Percentiles rank a stretch among this genome's conserved stretches.
These are phyloP conservation scores for Diaporthe capsici DNA, from an alignment of 2,329 filamentous ascomycete genomes.

Conservation along the genomic window DNA sequence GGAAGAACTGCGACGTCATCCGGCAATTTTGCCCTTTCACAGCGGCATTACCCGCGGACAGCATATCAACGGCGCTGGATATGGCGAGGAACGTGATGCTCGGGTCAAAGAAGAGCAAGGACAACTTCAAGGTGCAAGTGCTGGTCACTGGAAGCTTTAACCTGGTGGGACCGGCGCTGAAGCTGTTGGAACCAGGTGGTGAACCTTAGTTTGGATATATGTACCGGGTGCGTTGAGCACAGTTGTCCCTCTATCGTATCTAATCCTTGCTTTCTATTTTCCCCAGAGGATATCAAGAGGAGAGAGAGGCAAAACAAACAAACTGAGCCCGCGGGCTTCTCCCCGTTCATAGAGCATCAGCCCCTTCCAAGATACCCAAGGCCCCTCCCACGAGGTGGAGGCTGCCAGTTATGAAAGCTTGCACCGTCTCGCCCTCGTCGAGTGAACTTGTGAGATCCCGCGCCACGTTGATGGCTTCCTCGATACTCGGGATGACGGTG, in stretches of 20 bases:
- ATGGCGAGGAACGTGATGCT: constrained; percentile 32
- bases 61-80: constrained; percentile 38
- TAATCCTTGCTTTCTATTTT: constrained; percentile 9
- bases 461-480: constrained; percentile 67
- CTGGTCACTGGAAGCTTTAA: constrained; percentile 75
- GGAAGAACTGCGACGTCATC: constrained; percentile 39
- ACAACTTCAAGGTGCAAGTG: constrained; percentile 45
- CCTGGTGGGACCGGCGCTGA: constrained; percentile 69
- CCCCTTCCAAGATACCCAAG: constrained; percentile 50
- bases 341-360: constrained; percentile 45
- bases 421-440: constrained; percentile 52
- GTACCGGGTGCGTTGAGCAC: constrained; percentile 41
- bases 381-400: constrained; percentile 62
- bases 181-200: constrained; percentile 58
- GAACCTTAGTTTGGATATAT: constrained; percentile 43
- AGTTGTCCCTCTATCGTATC: neutral
- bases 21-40: constrained; percentile 39
- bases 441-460: constrained; percentile 51
- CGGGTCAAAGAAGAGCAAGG: constrained; percentile 35
- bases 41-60: constrained; percentile 20
- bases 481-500: constrained; percentile 65
- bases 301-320: neutral
- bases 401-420: constrained; percentile 64
- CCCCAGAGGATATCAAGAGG: neutral
- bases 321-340: neutral